Conservation (phyloP, 371 early-diverging fungal species). For the Chytridium lagenaria region DNA sequence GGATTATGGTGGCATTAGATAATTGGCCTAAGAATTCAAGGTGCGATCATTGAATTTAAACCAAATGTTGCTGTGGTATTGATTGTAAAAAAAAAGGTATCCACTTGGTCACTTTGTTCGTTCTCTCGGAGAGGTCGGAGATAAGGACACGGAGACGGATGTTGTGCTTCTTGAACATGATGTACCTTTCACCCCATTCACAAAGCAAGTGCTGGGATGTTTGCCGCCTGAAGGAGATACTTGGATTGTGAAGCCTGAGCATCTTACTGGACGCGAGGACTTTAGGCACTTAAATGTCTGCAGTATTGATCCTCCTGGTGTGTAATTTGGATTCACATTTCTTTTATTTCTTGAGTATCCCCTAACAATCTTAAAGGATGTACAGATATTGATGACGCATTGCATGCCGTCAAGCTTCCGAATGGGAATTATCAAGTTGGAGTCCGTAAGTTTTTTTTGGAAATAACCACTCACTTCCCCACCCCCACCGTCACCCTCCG, state of each 20-base stretch:
- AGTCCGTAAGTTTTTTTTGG: slow-evolving; percentile 69
- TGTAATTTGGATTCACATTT: not conserved
- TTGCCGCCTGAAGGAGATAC: slow-evolving; percentile 86
- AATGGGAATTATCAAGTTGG: slow-evolving; percentile 92
- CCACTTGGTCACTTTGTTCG: slow-evolving; percentile 94
- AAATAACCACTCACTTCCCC: too few relatives aligned
- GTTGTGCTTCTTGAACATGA: slow-evolving; percentile 94
- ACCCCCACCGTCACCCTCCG: too few relatives aligned
- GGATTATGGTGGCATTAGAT: slow-evolving; percentile 92
- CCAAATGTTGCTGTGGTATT: not conserved
- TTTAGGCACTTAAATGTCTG: slow-evolving; percentile 85
- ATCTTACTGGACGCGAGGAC: slow-evolving; percentile 79
- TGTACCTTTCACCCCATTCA: slow-evolving; percentile 92
- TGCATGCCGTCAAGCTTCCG: slow-evolving; percentile 82
- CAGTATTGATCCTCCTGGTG: slow-evolving; percentile 97
- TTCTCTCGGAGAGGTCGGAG: slow-evolving; percentile 88
- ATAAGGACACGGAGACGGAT: slow-evolving; percentile 92
- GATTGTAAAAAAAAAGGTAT: slow-evolving; percentile 50
- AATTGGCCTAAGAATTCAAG: slow-evolving; percentile 80
- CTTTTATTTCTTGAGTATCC: not conserved
- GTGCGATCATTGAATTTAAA: slow-evolving; percentile 41
- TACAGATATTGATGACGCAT: slow-evolving; percentile 99
- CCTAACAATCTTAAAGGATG: slow-evolving; percentile 65
- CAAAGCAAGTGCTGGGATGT: slow-evolving; percentile 77
- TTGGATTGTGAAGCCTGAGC: slow-evolving; percentile 80